phyloP scores from a whole-genome alignment of 306 rosid species.

The Dalbergia cultrata region DNA sequence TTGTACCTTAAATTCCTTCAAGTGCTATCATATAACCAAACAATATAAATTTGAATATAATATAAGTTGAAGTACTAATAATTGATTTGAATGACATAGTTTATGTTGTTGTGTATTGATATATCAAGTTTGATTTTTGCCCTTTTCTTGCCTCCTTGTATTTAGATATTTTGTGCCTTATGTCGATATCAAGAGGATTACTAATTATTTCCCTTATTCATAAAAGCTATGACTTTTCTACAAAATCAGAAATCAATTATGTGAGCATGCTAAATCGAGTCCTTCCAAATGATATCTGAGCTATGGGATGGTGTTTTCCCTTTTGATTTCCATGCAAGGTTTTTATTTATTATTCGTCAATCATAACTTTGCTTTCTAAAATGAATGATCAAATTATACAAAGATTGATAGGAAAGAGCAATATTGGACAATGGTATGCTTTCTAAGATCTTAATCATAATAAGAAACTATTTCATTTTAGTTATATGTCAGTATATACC shows the following conservation, averaged over 20 bases:
- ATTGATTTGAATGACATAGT: slow-evolving; percentile 8
- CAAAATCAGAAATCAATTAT: slow-evolving; percentile 87
- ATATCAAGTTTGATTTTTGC: neutral
- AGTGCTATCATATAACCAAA: slow-evolving; percentile 10
- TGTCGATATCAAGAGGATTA: slow-evolving; percentile 24
- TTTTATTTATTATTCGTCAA: slow-evolving; percentile 45
- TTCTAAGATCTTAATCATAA: too few relatives aligned
- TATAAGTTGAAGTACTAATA: neutral
- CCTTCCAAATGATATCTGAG: slow-evolving; percentile 85
- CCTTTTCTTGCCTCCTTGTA: neutral
- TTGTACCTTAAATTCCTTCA: neutral
- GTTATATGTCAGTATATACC: too few relatives aligned
- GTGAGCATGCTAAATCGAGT: slow-evolving; percentile 88
- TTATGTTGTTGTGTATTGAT: slow-evolving; percentile 5
- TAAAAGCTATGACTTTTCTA: slow-evolving; percentile 20
- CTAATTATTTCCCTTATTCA: slow-evolving; percentile 12
- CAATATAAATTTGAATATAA: neutral
- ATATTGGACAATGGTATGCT: neutral
- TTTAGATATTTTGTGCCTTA: slow-evolving; percentile 19
- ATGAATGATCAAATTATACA: slow-evolving; percentile 31
- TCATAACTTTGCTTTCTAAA: slow-evolving; percentile 29
- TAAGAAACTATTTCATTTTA: too few relatives aligned
- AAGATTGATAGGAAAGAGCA: slow-evolving; percentile 33
- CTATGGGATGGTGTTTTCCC: slow-evolving; percentile 90
- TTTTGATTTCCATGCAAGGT: slow-evolving; percentile 92